These are phyloP conservation scores for Sporothrix sp. DNA, from an alignment of 2,329 filamentous ascomycete genomes.

Conservation along the genomic window DNA sequence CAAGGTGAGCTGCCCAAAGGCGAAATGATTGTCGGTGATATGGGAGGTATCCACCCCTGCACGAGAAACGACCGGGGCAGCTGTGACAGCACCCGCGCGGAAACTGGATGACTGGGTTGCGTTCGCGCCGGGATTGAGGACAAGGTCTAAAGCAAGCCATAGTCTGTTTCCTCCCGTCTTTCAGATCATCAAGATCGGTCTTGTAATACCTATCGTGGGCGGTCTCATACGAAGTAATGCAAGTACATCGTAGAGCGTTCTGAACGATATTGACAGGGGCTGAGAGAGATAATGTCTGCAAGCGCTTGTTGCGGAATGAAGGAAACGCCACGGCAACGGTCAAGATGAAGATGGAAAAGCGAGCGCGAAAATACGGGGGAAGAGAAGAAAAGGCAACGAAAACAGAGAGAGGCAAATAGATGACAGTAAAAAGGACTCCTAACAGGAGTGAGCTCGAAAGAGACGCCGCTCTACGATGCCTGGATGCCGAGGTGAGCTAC, in stretches of 20 bases:
- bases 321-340: neutral
- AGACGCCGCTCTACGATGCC: neutral
- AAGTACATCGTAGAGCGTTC: too few species aligned
- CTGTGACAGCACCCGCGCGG: constrained; percentile 10
- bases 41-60: too few species aligned
- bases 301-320: neutral
- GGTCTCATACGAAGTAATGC: too few species aligned
- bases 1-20: neutral
- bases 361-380: neutral
- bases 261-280: constrained; percentile 5
- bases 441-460: neutral
- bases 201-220: neutral
- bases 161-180: neutral
- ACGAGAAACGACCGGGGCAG: neutral
- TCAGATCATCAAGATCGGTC: neutral
- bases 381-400: neutral
- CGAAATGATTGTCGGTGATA: neutral
- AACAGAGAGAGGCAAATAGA: neutral
- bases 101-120: constrained; percentile 1
- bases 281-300: neutral
- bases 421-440: neutral
- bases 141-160: neutral
- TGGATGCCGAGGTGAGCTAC: neutral
- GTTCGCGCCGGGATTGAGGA: neutral
- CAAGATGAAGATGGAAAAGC: neutral